A percentile compares a stretch with the other conserved stretches of the same genome.
Conservation (phyloP, 2,329 filamentous ascomycete species). For the Nannizzia gypsea region DNA sequence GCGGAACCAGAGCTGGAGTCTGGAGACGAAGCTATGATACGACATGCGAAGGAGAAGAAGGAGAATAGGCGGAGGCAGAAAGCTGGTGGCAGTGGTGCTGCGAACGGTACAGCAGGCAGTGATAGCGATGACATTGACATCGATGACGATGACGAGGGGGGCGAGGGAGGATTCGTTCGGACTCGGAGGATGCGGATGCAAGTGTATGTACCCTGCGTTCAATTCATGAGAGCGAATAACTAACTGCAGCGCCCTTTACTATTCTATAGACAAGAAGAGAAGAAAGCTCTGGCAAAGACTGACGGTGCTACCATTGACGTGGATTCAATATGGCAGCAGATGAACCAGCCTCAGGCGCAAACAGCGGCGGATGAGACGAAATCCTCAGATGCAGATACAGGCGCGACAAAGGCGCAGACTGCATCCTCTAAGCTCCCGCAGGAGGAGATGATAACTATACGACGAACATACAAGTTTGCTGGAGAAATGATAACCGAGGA, state of each 20-base stretch:
- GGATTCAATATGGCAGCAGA: constrained; percentile 42
- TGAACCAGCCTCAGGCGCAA: constrained; percentile 31
- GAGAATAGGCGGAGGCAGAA: constrained; percentile 30
- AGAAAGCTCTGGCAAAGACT: constrained; percentile 36
- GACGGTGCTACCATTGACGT: constrained; percentile 44
- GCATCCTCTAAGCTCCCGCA: constrained; percentile 5
- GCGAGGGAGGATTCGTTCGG: constrained; percentile 41
- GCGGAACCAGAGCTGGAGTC: constrained; percentile 39
- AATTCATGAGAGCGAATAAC: neutral
- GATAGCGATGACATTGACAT: constrained; percentile 18
- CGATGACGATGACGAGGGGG: constrained; percentile 33
- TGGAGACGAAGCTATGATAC: constrained; percentile 46
- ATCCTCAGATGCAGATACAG: neutral
- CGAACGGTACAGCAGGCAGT: constrained; percentile 28
- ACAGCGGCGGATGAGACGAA: constrained; percentile 14
- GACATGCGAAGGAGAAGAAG: constrained; percentile 33
- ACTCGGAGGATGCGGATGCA: constrained; percentile 42
- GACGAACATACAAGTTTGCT: constrained; percentile 46
- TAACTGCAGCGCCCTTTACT: neutral
- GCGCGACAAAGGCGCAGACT: neutral
- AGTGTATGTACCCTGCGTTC: constrained; percentile 26
- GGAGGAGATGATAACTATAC: constrained; percentile 44
- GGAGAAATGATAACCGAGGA: constrained; percentile 44
- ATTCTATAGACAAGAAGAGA: constrained; percentile 34
- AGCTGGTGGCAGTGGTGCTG: constrained; percentile 19